These are phyloP conservation scores for Chrysosporium queenslandicum DNA, from an alignment of 2,329 filamentous ascomycete genomes.

Conservation along the genomic window DNA sequence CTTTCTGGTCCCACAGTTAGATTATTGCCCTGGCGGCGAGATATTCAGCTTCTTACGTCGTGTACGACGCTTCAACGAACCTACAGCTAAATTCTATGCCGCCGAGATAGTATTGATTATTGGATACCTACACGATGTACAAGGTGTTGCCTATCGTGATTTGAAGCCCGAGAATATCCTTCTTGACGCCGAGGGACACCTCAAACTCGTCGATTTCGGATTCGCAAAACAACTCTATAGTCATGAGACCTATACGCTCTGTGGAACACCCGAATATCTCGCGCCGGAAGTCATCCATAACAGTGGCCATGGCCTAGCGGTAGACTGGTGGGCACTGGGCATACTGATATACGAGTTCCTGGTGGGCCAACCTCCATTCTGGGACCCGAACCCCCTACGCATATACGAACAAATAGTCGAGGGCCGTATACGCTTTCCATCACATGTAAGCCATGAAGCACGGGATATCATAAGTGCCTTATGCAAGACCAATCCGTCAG, in stretches of 20 bases:
- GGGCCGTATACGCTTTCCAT: slow-evolving; percentile 52
- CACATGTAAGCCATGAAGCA: slow-evolving; percentile 48
- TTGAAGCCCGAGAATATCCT: slow-evolving; percentile 59
- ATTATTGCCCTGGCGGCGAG: slow-evolving; percentile 59
- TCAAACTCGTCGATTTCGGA: slow-evolving; percentile 58
- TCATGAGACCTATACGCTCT: slow-evolving; percentile 55
- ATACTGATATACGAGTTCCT: slow-evolving; percentile 59
- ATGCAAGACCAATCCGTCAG: slow-evolving; percentile 54
- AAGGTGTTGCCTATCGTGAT: slow-evolving; percentile 57
- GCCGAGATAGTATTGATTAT: slow-evolving; percentile 57
- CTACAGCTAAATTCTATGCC: slow-evolving; percentile 55
- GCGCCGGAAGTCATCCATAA: slow-evolving; percentile 59
- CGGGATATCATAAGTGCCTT: slow-evolving; percentile 52
- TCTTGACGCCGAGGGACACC: slow-evolving; percentile 54
- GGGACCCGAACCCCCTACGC: slow-evolving; percentile 60
- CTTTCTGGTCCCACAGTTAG: slow-evolving; percentile 37
- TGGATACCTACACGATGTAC: slow-evolving; percentile 53
- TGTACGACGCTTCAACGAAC: slow-evolving; percentile 52
- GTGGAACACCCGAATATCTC: slow-evolving; percentile 57
- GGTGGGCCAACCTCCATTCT: slow-evolving; percentile 58
- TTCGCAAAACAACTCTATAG: slow-evolving; percentile 54
- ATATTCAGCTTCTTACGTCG: slow-evolving; percentile 56
- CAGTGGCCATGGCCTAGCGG: slow-evolving; percentile 53
- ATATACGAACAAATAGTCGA: slow-evolving; percentile 60
- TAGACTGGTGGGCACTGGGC: slow-evolving; percentile 61